Evolutionary conservation across 805 yeast genomes (phyloP).

Genomic region (Sugiyamaella chiloensis): DNA sequence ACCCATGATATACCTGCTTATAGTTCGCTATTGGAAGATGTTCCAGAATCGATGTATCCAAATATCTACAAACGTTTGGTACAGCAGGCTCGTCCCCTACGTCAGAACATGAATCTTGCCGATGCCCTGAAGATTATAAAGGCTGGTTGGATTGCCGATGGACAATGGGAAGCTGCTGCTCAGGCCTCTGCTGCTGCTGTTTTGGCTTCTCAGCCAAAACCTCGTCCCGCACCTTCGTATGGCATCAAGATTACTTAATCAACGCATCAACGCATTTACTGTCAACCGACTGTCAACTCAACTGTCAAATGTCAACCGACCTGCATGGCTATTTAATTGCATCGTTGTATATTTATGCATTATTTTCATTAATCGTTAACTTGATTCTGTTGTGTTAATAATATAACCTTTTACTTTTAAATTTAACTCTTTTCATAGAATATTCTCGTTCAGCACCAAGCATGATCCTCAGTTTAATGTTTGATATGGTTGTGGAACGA

Average conservation of each 20-base stretch:
- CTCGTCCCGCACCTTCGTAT: constrained; percentile 7
- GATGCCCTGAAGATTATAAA: constrained; percentile 71
- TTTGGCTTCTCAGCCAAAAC: constrained; percentile 14
- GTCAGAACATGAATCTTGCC: constrained; percentile 65
- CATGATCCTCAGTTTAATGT: no score
- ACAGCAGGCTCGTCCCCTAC: constrained; percentile 63
- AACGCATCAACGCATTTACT: no score
- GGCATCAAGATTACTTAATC: constrained; percentile 19
- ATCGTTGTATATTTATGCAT: background rate
- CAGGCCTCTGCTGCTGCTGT: constrained; percentile 12
- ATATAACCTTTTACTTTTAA: background rate
- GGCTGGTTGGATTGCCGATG: constrained; percentile 81
- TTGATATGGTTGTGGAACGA: no score
- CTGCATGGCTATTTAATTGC: constrained; percentile 3
- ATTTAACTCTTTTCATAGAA: background rate
- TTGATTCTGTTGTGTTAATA: background rate
- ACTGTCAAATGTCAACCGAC: no score
- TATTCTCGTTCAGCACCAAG: no score
- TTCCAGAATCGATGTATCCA: constrained; percentile 34
- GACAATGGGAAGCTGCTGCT: constrained; percentile 50
- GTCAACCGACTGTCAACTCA: no score
- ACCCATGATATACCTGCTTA: constrained; percentile 22
- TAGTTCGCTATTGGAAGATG: constrained; percentile 27
- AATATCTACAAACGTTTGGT: constrained; percentile 66
- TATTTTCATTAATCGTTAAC: background rate